Percentiles rank a stretch among this genome's conserved stretches.
phyloP scores from a whole-genome alignment of 2,329 filamentous ascomycete genomes.

The Stromatinia cepivora region DNA sequence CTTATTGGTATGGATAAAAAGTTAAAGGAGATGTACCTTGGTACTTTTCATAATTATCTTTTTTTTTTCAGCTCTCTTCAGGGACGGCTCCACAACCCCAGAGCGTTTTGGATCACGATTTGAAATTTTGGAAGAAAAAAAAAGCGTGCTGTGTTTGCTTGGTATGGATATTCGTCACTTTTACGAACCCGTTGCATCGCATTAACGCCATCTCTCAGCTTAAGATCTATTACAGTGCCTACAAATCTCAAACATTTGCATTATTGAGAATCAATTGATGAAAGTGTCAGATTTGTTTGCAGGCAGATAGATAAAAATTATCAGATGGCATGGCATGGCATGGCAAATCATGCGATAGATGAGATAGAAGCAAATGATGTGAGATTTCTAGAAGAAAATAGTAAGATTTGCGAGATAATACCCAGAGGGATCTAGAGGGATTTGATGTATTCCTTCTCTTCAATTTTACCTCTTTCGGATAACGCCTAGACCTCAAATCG shows the following conservation, averaged over 20 bases:
- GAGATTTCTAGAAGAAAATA: slow-evolving; percentile 7
- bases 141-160: neutral
- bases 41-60: neutral
- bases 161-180: slow-evolving; percentile 1
- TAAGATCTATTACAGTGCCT: neutral
- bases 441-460: slow-evolving; percentile 2
- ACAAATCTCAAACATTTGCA: slow-evolving; percentile 14
- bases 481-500: neutral
- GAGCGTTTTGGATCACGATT: slow-evolving; percentile 8
- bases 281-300: neutral
- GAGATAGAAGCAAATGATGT: slow-evolving; percentile 10
- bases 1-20: slow-evolving; percentile 1
- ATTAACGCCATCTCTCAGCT: slow-evolving; percentile 21
- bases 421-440: neutral
- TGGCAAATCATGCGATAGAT: slow-evolving; percentile 15
- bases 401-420: slow-evolving; percentile 1
- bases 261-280: slow-evolving; percentile 7
- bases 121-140: neutral
- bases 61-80: slow-evolving; percentile 20
- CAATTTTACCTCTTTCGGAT: neutral
- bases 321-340: slow-evolving; percentile 2
- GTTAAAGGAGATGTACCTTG: slow-evolving; percentile 1
- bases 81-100: slow-evolving; percentile 14
- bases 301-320: slow-evolving; percentile 11
- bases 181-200: slow-evolving; percentile 20